Conservation (phyloP, 1,139 yeast genomes). For the Yamadazyma sp. region DNA sequence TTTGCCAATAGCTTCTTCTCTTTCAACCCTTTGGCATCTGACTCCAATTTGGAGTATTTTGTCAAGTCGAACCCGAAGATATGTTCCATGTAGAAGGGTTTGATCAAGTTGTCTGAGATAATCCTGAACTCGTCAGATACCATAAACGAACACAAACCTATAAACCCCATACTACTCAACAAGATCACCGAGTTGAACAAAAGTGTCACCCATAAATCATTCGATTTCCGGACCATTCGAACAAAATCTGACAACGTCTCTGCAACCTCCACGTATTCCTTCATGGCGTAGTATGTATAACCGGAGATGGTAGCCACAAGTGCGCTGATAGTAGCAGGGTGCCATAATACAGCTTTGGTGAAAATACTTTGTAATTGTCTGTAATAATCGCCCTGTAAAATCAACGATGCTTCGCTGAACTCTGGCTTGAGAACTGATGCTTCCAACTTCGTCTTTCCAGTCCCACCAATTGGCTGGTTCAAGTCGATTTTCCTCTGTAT, state of each 20-base stretch:
- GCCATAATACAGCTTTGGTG: slow-evolving; percentile 49
- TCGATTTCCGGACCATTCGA: slow-evolving; percentile 19
- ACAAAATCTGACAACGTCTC: slow-evolving; percentile 38
- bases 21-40: slow-evolving; percentile 22
- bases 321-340: slow-evolving; percentile 38
- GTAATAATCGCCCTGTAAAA: slow-evolving; percentile 62
- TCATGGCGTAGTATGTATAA: slow-evolving; percentile 27
- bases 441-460: slow-evolving; percentile 50
- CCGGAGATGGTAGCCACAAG: slow-evolving; percentile 18
- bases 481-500: slow-evolving; percentile 50
- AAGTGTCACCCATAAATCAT: slow-evolving; percentile 28
- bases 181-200: slow-evolving; percentile 27
- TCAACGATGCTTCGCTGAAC: slow-evolving; percentile 57
- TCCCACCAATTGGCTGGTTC: slow-evolving; percentile 52
- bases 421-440: slow-evolving; percentile 52
- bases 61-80: slow-evolving; percentile 57
- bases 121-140: slow-evolving; percentile 47
- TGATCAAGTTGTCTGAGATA: slow-evolving; percentile 42
- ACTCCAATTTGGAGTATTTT: slow-evolving; percentile 38
- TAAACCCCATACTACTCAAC: slow-evolving; percentile 16
- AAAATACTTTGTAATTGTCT: slow-evolving; percentile 56
- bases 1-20: slow-evolving; percentile 26
- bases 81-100: slow-evolving; percentile 31
- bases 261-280: slow-evolving; percentile 36
- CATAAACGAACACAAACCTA: slow-evolving; percentile 23